These are phyloP conservation scores for Immersiella caudata DNA, from an alignment of 495 filamentous ascomycete species.

Conservation along the genomic window DNA sequence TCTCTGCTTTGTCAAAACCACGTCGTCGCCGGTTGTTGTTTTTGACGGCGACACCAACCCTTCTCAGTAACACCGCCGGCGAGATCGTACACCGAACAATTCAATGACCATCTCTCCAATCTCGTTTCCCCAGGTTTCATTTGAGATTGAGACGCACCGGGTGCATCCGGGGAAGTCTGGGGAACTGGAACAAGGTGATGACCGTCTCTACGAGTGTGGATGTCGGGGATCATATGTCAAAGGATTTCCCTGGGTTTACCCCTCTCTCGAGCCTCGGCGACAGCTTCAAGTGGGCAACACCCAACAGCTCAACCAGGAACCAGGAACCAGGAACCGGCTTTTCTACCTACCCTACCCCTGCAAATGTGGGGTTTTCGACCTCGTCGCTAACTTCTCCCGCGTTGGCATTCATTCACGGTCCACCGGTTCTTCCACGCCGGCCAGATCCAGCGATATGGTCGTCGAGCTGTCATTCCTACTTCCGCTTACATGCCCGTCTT, in stretches of 20 bases:
- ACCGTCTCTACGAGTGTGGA: not conserved
- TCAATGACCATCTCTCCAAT: not conserved
- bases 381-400: not conserved
- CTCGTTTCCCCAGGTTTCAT: not conserved
- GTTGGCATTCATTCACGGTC: not conserved
- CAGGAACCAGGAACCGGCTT: conserved; percentile 19
- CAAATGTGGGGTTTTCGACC: not conserved
- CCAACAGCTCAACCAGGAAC: not conserved
- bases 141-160: not conserved
- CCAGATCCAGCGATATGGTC: not conserved
- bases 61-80: not conserved
- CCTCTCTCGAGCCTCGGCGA: conserved; percentile 10
- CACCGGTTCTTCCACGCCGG: not conserved
- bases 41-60: not conserved
- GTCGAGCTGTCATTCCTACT: not conserved
- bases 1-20: not conserved
- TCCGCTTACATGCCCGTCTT: not conserved
- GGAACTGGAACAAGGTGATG: not conserved
- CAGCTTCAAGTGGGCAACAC: not conserved
- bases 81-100: not conserved
- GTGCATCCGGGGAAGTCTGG: not conserved
- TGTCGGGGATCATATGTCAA: conserved; percentile 12
- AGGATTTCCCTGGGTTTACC: not conserved
- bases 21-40: not conserved
- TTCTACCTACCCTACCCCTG: not conserved